Evolutionary conservation across 2,329 filamentous ascomycete genomes (phyloP).

Genomic region (Chaetomium olivaceum): DNA sequence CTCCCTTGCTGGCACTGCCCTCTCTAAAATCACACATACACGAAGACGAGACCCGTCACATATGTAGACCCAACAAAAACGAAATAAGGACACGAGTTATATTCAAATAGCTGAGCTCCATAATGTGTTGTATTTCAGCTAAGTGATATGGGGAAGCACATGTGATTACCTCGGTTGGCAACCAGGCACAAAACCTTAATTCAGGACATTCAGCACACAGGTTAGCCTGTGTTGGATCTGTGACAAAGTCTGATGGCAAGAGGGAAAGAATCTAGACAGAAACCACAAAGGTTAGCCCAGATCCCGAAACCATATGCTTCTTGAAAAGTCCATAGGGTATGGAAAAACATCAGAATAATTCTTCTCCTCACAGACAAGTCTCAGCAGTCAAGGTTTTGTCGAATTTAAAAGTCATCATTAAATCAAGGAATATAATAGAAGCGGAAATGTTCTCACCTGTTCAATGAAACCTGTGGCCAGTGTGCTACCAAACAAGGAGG

Average conservation of each 20-base stretch:
- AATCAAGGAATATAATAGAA: neutral
- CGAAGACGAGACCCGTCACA: neutral
- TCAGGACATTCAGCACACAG: neutral
- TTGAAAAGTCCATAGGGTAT: neutral
- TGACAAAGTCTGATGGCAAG: neutral
- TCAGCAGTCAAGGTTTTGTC: slow-evolving; percentile 37
- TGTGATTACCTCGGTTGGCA: neutral
- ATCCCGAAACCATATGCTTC: neutral
- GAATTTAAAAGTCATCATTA: slow-evolving; percentile 31
- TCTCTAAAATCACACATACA: neutral
- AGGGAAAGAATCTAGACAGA: neutral
- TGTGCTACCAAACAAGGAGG: neutral
- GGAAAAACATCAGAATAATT: slow-evolving; percentile 17
- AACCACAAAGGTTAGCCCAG: neutral
- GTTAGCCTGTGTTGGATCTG: neutral
- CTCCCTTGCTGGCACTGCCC: no score
- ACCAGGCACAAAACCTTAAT: neutral
- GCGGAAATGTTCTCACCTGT: slow-evolving; percentile 15
- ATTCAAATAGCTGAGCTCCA: neutral
- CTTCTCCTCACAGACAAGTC: slow-evolving; percentile 31
- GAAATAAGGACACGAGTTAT: neutral
- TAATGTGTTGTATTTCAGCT: neutral
- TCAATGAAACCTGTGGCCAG: neutral
- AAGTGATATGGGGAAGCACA: neutral
- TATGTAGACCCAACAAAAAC: neutral